Evolutionary conservation across 306 rosid genomes (phyloP).

Genomic region (Prunus armeniaca): DNA sequence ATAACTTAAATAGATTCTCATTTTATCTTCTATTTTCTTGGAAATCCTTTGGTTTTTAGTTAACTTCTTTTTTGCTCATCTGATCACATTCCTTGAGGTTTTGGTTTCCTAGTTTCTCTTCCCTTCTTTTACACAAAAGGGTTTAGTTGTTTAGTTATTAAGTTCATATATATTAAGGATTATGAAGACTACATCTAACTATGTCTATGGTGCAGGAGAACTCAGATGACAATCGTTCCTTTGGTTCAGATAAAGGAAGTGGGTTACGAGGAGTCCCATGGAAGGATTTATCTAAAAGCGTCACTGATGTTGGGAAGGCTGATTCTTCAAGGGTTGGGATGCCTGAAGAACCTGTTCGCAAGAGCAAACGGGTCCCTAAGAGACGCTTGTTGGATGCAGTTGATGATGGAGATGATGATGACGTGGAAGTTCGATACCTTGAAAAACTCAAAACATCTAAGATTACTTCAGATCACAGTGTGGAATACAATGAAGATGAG

Average conservation of each 20-base stretch:
- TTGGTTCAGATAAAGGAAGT: slow-evolving; percentile 14
- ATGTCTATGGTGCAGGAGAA: slow-evolving; percentile 17
- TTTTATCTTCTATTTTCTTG: background rate
- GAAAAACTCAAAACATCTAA: slow-evolving; percentile 30
- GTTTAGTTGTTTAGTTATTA: background rate
- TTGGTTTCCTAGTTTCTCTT: background rate
- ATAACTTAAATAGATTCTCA: background rate
- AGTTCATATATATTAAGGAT: background rate
- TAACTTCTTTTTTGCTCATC: background rate
- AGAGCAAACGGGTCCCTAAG: slow-evolving; percentile 28
- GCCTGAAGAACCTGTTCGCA: slow-evolving; percentile 25
- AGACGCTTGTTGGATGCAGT: slow-evolving; percentile 20
- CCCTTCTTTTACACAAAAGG: background rate
- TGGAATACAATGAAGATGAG: slow-evolving; percentile 31
- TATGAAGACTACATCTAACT: background rate
- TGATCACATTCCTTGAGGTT: background rate
- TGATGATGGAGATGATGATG: slow-evolving; percentile 22
- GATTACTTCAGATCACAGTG: slow-evolving; percentile 13
- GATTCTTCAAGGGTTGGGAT: slow-evolving; percentile 2
- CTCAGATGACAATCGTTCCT: slow-evolving; percentile 20
- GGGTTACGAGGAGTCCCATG: background rate
- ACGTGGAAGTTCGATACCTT: slow-evolving; percentile 27
- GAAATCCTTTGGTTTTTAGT: background rate
- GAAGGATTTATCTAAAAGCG: slow-evolving; percentile 9
- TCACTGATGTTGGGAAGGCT: slow-evolving; percentile 8